Evolutionary conservation across 371 early-diverging fungal genomes (phyloP).

Genomic region (Rhizopus sp.): DNA sequence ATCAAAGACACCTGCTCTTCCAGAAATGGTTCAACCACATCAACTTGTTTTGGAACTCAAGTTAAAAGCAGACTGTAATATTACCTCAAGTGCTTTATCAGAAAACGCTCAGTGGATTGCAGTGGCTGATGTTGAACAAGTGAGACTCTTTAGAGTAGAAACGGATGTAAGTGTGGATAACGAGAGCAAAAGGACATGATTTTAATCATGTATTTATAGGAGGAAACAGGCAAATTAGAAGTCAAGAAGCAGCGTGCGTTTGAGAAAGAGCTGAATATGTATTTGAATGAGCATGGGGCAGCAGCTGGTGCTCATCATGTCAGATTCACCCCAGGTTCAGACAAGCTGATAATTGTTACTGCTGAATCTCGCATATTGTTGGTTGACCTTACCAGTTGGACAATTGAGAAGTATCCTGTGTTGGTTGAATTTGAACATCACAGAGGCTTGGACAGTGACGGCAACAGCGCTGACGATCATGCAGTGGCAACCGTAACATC

Average conservation of each 20-base stretch:
- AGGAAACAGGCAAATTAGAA: conserved; percentile 44
- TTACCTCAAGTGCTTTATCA: conserved; percentile 78
- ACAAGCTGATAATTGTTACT: conserved; percentile 64
- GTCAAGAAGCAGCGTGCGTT: conserved; percentile 57
- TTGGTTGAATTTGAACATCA: conserved; percentile 65
- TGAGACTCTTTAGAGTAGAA: conserved; percentile 71
- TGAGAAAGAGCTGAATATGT: conserved; percentile 37
- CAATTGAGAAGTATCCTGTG: conserved; percentile 52
- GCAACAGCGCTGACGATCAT: conserved; percentile 44
- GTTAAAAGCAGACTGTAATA: conserved; percentile 62
- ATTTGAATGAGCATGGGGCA: conserved; percentile 32
- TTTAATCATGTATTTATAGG: conserved; percentile 14
- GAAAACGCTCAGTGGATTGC: conserved; percentile 85
- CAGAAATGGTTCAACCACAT: conserved; percentile 64
- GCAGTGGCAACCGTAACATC: conserved; percentile 59
- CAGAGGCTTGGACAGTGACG: conserved; percentile 60
- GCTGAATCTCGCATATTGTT: conserved; percentile 66
- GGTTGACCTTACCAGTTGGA: conserved; percentile 62
- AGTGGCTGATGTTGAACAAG: conserved; percentile 75
- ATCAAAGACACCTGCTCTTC: conserved; percentile 28
- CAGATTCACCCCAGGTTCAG: conserved; percentile 71
- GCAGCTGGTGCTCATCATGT: conserved; percentile 62
- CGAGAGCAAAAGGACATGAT: neutral
- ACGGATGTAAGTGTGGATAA: conserved; percentile 43
- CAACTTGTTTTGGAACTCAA: conserved; percentile 64